phyloP scores from a whole-genome alignment of 108 stramenopile genomes.

The Cyclostephanos invisitatus region DNA sequence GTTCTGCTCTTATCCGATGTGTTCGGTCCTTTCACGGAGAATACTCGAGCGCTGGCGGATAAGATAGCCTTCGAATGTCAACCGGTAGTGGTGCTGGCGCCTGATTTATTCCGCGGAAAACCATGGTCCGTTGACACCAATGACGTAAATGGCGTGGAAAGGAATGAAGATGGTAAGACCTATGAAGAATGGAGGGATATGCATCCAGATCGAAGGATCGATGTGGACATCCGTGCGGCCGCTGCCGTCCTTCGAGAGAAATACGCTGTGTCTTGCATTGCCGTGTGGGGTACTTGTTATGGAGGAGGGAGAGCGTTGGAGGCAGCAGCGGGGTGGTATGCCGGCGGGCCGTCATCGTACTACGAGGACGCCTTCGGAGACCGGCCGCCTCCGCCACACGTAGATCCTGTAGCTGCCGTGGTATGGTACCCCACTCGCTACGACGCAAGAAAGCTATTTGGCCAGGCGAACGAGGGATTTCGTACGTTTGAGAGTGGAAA shows the following conservation, averaged over 20 bases:
- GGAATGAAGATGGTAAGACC: slow-evolving; percentile 57
- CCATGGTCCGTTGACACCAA: slow-evolving; percentile 64
- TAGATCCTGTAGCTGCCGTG: slow-evolving; percentile 73
- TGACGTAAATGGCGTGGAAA: slow-evolving; percentile 25
- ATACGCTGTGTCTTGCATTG: slow-evolving; percentile 76
- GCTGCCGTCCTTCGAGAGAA: slow-evolving; percentile 72
- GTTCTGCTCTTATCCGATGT: slow-evolving; percentile 82
- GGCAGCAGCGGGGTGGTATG: slow-evolving; percentile 72
- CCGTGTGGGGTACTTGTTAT: slow-evolving; percentile 83
- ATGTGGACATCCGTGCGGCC: slow-evolving; percentile 84
- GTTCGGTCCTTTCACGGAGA: slow-evolving; percentile 72
- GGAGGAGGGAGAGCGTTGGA: slow-evolving; percentile 87
- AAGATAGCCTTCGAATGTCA: slow-evolving; percentile 93
- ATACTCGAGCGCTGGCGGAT: slow-evolving; percentile 73
- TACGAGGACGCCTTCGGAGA: slow-evolving; percentile 60
- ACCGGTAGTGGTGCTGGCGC: slow-evolving; percentile 84
- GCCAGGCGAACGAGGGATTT: slow-evolving; percentile 46
- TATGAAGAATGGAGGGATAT: slow-evolving; percentile 77
- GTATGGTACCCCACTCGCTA: slow-evolving; percentile 90
- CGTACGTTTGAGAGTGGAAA: slow-evolving; percentile 45
- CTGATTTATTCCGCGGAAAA: slow-evolving; percentile 78
- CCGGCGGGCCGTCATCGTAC: slow-evolving; percentile 38
- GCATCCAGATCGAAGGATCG: slow-evolving; percentile 74
- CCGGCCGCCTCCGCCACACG: slow-evolving; percentile 62
- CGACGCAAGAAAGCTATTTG: slow-evolving; percentile 67